A percentile compares a stretch with the other conserved stretches of the same genome.
Evolutionary conservation across 2,329 filamentous ascomycete species (phyloP).

Genomic region (Penicillium sp.): DNA sequence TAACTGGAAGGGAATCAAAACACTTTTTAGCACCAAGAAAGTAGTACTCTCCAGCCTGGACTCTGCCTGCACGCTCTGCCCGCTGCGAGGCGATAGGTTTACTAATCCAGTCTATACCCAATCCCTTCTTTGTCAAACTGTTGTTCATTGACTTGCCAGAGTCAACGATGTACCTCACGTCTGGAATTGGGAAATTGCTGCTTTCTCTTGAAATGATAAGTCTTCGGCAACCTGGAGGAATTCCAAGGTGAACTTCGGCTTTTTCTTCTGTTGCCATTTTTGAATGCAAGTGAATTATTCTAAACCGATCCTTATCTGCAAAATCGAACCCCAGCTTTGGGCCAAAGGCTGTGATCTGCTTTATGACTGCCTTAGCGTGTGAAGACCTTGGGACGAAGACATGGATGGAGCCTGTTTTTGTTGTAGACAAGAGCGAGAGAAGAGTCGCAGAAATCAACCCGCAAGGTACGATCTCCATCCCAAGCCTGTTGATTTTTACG

Average conservation of each 20-base stretch:
- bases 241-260: slow-evolving; percentile 5
- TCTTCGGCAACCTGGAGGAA: slow-evolving; percentile 46
- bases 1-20: slow-evolving; percentile 34
- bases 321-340: slow-evolving; percentile 43
- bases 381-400: slow-evolving; percentile 51
- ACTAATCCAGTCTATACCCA: slow-evolving; percentile 48
- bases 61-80: slow-evolving; percentile 52
- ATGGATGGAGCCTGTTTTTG: slow-evolving; percentile 47
- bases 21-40: slow-evolving; percentile 47
- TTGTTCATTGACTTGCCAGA: slow-evolving; percentile 44
- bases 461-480: slow-evolving; percentile 31
- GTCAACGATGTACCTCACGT: slow-evolving; percentile 54
- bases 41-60: slow-evolving; percentile 52
- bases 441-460: slow-evolving; percentile 48
- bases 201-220: slow-evolving; percentile 55
- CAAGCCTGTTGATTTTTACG: neutral
- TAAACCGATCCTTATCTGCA: slow-evolving; percentile 40
- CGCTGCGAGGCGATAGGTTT: slow-evolving; percentile 51
- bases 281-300: slow-evolving; percentile 51
- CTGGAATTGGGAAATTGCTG: slow-evolving; percentile 53
- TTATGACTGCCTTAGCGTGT: slow-evolving; percentile 38
- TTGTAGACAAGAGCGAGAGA: slow-evolving; percentile 48
- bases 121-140: slow-evolving; percentile 32
- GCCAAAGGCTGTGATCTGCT: slow-evolving; percentile 28
- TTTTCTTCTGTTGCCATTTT: slow-evolving; percentile 8